Base-by-base conservation (phyloP, 1,139 yeast genomes). In the Spencermartinsiella ligniputridi region DNA sequence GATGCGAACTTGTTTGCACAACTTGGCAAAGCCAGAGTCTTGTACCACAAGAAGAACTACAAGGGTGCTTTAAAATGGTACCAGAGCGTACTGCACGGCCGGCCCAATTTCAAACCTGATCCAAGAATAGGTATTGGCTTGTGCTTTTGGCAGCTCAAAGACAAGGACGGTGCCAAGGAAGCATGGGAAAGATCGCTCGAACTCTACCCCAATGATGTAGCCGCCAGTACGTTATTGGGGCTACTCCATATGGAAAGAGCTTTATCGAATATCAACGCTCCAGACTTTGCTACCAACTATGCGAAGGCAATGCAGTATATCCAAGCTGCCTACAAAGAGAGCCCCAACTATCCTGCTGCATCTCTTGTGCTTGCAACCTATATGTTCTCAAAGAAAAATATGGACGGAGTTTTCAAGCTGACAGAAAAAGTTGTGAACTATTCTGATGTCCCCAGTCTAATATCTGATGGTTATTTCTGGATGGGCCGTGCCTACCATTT, bases 81-180 rank as follows among this genome's bases (percentile, higher is more conserved):
- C 64, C 99, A 92, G 67, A 86, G 83, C 52, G 83, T 87, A 8
- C 71, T 92, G 53, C 75, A 82, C 39, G 72, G 83, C 42, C 82
- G 88, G 52, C 97, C 97, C 1, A 49, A 54, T 32, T 70, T 84
- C 59, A 75, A 76, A 52, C 97, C 97, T 1, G 98, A 92, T 64
- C 95, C 98, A 17, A 75, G 99, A 66, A 76, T 92, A 47, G 99
- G 98, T 19, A 81, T 92, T 52, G 99, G 98, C 35, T 71, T 92
- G 55, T 90, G 97, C 64, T 90, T 83, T 61, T 92, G 97, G 97
- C 79, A 80, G 50, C 70, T 92, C 49, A 83, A 83, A 45, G 96
- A 88, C 61, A 77, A 78, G 52, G 75, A 75, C 39, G 77, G 88
- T 72, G 97, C 98, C 0, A 61, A 76, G 8, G 71, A 70, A 39